Evolutionary conservation across 225 moss, liverwort and hornwort species (phyloP).

Genomic region (Pseudoscleropodium purum): DNA sequence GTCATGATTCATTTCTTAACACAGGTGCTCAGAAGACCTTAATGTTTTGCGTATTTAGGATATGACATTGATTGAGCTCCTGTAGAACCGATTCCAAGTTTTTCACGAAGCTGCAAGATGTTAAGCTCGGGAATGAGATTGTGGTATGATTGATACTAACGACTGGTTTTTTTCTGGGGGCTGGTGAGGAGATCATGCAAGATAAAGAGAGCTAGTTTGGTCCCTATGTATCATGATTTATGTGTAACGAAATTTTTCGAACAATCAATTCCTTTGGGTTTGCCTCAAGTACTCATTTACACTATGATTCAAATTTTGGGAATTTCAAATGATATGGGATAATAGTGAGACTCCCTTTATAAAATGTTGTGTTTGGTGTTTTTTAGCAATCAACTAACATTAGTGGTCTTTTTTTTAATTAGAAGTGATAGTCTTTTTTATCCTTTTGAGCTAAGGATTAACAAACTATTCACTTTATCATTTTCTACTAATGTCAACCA

Average conservation of each 20-base stretch:
- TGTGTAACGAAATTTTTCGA: rapidly evolving
- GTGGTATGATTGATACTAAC: not conserved
- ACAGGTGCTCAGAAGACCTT: not conserved
- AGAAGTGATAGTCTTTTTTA: not conserved
- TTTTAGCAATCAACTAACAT: not conserved
- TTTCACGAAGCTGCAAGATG: not conserved
- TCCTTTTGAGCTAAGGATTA: not conserved
- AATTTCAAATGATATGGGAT: not conserved
- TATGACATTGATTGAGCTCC: not conserved
- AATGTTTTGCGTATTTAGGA: not conserved
- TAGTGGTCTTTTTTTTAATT: not conserved
- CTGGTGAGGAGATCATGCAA: not conserved
- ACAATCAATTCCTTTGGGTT: not conserved
- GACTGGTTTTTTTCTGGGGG: not conserved
- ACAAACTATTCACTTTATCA: not conserved
- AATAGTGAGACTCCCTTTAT: not conserved
- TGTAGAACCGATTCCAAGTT: not conserved
- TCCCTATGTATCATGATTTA: not conserved
- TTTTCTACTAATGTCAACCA: not conserved
- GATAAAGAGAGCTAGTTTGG: not conserved
- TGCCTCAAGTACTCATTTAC: too few relatives aligned
- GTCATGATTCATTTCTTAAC: not conserved
- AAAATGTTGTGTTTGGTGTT: not conserved
- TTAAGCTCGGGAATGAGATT: not conserved
- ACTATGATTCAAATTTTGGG: not conserved